A percentile compares a stretch with the other conserved stretches of the same genome.
Conservation (phyloP, 768 basidiomycete genomes). For the Boletellus emodensis region DNA sequence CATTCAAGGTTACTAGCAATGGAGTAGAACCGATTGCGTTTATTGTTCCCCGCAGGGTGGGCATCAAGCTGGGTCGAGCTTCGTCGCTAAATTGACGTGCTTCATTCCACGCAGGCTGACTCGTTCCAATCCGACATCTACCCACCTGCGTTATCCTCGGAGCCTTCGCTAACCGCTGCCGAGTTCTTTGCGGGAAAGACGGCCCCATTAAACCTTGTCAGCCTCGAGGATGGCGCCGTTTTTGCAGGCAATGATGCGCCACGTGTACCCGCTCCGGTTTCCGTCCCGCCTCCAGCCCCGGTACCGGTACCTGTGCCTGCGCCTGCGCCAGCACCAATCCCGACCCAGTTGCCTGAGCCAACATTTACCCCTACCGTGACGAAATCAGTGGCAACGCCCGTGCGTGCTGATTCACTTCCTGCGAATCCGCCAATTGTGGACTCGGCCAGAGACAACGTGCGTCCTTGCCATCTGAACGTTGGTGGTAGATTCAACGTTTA, state of each 20-base stretch:
- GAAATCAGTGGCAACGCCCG: constrained; percentile 25
- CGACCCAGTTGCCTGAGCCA: constrained; percentile 34
- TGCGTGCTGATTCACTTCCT: constrained; percentile 15
- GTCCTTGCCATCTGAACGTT: constrained; percentile 13
- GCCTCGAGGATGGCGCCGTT: constrained; percentile 64
- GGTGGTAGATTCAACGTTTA: neutral
- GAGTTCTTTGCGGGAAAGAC: constrained; percentile 89
- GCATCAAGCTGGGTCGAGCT: constrained; percentile 12
- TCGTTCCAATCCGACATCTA: constrained; percentile 97
- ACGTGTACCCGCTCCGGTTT: constrained; percentile 26
- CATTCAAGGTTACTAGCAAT: constrained; percentile 77
- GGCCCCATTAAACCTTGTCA: constrained; percentile 72
- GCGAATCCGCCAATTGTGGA: neutral
- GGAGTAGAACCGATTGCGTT: constrained; percentile 90
- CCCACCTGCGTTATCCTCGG: constrained; percentile 82
- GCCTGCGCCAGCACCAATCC: constrained; percentile 21
- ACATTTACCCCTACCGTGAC: constrained; percentile 30
- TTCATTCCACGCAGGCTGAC: constrained; percentile 55
- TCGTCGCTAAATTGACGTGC: neutral
- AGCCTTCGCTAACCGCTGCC: constrained; percentile 73
- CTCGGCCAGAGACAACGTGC: constrained; percentile 27
- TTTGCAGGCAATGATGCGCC: constrained; percentile 29
- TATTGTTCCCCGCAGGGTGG: constrained; percentile 88
- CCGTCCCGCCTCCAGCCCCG: constrained; percentile 23
- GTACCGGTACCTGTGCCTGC: constrained; percentile 1